These are phyloP conservation scores for Coffea eugenioides DNA, from an alignment of 257 asterid species.

Conservation along the genomic window DNA sequence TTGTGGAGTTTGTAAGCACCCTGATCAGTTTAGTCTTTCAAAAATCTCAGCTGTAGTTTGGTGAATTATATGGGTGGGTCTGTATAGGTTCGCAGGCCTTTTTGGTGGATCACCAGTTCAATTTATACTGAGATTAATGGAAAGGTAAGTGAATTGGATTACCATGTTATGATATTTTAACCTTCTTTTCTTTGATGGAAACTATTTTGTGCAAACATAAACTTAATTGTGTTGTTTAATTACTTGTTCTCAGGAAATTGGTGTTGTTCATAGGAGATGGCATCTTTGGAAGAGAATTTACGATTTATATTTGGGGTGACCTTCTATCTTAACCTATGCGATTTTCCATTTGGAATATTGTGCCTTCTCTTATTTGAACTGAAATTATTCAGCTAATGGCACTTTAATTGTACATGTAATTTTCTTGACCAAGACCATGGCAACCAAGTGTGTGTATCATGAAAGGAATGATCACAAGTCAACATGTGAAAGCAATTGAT, in stretches of 20 bases:
- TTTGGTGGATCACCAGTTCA: slow-evolving; percentile 99
- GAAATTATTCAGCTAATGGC: not conserved
- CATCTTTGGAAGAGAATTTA: slow-evolving; percentile 97
- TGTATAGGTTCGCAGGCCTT: slow-evolving; percentile 81
- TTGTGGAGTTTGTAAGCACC: not conserved
- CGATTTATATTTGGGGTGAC: slow-evolving; percentile 92
- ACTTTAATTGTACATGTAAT: not conserved
- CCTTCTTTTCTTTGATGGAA: not conserved
- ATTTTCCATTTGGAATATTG: not conserved
- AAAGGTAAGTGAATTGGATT: slow-evolving; percentile 42
- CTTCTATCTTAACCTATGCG: slow-evolving; percentile 12
- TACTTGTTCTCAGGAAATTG: slow-evolving; percentile 60
- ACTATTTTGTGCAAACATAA: not conserved
- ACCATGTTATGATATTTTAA: not conserved
- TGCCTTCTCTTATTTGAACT: not conserved
- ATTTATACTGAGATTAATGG: slow-evolving; percentile 92
- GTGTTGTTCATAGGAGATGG: slow-evolving; percentile 99
- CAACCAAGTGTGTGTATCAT: not conserved
- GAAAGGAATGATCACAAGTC: not conserved
- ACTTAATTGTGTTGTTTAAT: slow-evolving; percentile 1
- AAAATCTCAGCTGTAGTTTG: slow-evolving; percentile 17
- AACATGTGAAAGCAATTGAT: not conserved
- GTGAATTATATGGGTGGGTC: not conserved
- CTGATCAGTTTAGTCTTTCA: not conserved
- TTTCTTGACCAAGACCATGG: not conserved